Base-by-base conservation (phyloP, 225 moss, liverwort and hornwort species). In the Bryoerythrophyllum caledonicum region DNA sequence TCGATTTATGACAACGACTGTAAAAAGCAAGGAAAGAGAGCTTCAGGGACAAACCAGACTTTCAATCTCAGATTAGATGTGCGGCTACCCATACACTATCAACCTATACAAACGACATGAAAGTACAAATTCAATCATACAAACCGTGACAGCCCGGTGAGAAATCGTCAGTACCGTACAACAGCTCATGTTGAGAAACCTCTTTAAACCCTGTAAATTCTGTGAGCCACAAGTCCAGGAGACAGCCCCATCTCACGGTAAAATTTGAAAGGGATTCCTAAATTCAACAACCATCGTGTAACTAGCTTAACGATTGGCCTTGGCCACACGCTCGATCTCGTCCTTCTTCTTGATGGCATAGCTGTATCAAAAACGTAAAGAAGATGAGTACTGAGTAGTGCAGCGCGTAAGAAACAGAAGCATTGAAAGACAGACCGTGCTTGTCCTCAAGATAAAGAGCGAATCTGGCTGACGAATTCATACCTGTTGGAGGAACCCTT, bases 311-410 rank as follows among this genome's bases (percentile, higher is more conserved):
- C 90, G 89, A 86, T 93, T 93, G 59, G 93, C 93, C 85, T 93
- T 93, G 46, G 93, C 90, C 49, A 93, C 90, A 82, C 87, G 93
- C 81, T 93, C 93, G 64, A 93, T 93, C 79, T 93, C 91, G 53
- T 93, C 93, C 84, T 93, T 93, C 76, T 93, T 91, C 87, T 92
- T 92, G 76, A 92, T 92, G 43, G 91, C 89, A 51, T 92, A 92
- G 79, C 87, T 92, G 80, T 78, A 66, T 2, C 21, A 59, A 24
- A 46, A 65, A 58, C 24, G 32, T 2, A 12, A 13, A 24, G 25
- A 38, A 67, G 28, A 27, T 67, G 7, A 79, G 16, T 34, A 3
- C 21, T 56, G 11, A 2, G 11, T 56, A n/a, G n/a, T n/a, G n/a
- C n/a, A n/a, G n/a, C n/a, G 16, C 12, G 10, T 6, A 51, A 12